Evolutionary conservation across 1,284 basidiomycete genomes (phyloP).

Genomic region (Cryptococcus sp.): DNA sequence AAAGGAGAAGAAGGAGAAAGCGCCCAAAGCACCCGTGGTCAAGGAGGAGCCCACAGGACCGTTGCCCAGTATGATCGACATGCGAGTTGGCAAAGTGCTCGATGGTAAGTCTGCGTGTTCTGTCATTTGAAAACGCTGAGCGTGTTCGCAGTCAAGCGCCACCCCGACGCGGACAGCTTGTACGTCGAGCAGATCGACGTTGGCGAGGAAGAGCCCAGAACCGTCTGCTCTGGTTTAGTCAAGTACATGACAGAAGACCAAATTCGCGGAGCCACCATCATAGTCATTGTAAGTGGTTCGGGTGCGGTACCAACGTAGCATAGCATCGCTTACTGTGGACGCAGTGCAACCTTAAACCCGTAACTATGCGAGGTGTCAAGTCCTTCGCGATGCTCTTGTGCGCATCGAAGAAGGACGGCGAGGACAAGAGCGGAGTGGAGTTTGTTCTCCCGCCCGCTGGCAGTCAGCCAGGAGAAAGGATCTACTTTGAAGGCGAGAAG

Average conservation of each 20-base stretch:
- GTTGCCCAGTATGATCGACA: constrained; percentile 88
- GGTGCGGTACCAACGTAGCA: constrained; percentile 20
- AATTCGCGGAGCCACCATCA: constrained; percentile 80
- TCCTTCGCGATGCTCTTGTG: constrained; percentile 95
- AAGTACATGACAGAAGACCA: constrained; percentile 92
- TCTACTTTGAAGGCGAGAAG: constrained; percentile 88
- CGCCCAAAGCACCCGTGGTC: constrained; percentile 36
- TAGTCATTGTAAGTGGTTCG: constrained; percentile 84
- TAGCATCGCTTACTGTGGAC: constrained; percentile 3
- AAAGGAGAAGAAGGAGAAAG: constrained; percentile 45
- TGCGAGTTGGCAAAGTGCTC: constrained; percentile 85
- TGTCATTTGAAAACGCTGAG: not conserved
- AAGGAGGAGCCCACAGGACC: constrained; percentile 71
- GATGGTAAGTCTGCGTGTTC: constrained; percentile 64
- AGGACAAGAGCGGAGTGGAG: constrained; percentile 87
- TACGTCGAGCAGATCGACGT: constrained; percentile 93
- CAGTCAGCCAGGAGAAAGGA: constrained; percentile 82
- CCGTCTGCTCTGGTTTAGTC: constrained; percentile 91
- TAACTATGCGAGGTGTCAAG: constrained; percentile 92
- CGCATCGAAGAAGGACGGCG: constrained; percentile 83
- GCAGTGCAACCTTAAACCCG: constrained; percentile 84
- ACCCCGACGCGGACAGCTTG: constrained; percentile 90
- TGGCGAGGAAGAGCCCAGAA: constrained; percentile 86
- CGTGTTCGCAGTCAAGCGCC: constrained; percentile 67
- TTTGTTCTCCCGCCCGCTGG: constrained; percentile 83